Evolutionary conservation across 306 rosid species (phyloP), one percentile per base, ranked within the genome.

Genomic region (Quercus engelmannii): DNA sequence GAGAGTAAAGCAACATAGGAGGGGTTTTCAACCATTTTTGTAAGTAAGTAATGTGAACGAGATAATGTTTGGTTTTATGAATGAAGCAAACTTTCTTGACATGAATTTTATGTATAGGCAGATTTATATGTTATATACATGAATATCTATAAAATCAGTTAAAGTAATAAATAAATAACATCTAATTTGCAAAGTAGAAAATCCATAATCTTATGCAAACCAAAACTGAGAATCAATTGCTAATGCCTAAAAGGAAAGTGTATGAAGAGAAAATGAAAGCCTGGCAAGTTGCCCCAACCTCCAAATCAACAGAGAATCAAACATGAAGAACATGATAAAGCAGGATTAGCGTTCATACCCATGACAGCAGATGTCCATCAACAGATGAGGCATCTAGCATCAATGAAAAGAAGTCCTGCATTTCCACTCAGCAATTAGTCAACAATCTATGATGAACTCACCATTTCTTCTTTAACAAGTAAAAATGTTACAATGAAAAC

Each of bases 291-390:
- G 46, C n/a, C 33, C 71, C 15, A 64, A 64, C 63, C 63, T 20
- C 13, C 15, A 4, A 26, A 51, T 2, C 0, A 35, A 19, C 10
- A 54, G 71, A 57, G 31, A 43, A 2, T 26, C 4, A n/a, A 43
- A 30, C 38, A 68, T 14, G 26, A 25, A 25, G 26, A 25, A 25
- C 26, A 25, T 25, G 33, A 61, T 83, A 28, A 51, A 33, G 55
- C 52, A 76, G 76, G 73, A 46, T 79, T 64, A 76, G 49, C 26
- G 55, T 7, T 58, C 92, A 80, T 91, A 94, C 98, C 97, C 97
- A 87, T 82, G 87, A 85, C 51, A 94, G 86, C 81, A 94, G 92
- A 90, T 92, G 97, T 69, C 98, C 98, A 69, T 94, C 97, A 82
- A 92, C 84, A 69, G 82, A 87, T 2, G 90, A 81, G 38, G 90